phyloP scores from a whole-genome alignment of 1,284 basidiomycete genomes.

The Xerocomus nothofagi region DNA sequence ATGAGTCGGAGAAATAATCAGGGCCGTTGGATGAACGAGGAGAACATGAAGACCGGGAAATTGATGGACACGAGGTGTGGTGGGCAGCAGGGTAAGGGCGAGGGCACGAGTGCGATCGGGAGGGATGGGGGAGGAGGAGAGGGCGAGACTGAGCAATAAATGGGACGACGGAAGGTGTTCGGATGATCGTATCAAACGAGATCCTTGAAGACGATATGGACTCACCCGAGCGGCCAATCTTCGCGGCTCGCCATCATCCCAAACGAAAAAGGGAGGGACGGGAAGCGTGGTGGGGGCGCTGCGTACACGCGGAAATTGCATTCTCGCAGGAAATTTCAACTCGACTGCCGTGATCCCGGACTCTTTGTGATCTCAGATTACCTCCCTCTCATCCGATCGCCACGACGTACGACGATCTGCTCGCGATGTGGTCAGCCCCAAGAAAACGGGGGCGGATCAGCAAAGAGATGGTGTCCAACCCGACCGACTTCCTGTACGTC shows the following conservation, averaged over 20 bases:
- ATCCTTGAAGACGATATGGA: slow-evolving; percentile 19
- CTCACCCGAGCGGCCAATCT: slow-evolving; percentile 25
- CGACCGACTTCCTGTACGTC: slow-evolving; percentile 82
- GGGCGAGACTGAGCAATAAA: slow-evolving; percentile 29
- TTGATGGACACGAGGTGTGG: slow-evolving; percentile 45
- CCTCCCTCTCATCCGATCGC: no score
- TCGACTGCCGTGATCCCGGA: no score
- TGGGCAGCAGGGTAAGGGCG: slow-evolving; percentile 40
- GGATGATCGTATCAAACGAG: slow-evolving; percentile 28
- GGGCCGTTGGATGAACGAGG: slow-evolving; percentile 43
- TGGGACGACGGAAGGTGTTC: slow-evolving; percentile 31
- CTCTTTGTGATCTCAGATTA: slow-evolving; percentile 14
- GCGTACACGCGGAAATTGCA: slow-evolving; percentile 41
- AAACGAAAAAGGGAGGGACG: slow-evolving; percentile 20
- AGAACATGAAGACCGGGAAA: slow-evolving; percentile 47
- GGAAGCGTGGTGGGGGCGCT: slow-evolving; percentile 21
- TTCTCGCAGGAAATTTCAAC: no score
- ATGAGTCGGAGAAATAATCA: slow-evolving; percentile 45
- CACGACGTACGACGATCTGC: slow-evolving; percentile 83
- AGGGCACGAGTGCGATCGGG: slow-evolving; percentile 36
- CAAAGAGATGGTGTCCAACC: slow-evolving; percentile 85
- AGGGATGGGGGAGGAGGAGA: slow-evolving; percentile 28
- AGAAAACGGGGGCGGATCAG: slow-evolving; percentile 69
- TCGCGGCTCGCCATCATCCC: slow-evolving; percentile 26
- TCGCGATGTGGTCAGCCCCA: slow-evolving; percentile 74